A percentile compares a stretch with the other conserved stretches of the same genome.
Evolutionary conservation across 805 yeast species (phyloP).

Genomic region (Kurtzmaniella fragi): DNA sequence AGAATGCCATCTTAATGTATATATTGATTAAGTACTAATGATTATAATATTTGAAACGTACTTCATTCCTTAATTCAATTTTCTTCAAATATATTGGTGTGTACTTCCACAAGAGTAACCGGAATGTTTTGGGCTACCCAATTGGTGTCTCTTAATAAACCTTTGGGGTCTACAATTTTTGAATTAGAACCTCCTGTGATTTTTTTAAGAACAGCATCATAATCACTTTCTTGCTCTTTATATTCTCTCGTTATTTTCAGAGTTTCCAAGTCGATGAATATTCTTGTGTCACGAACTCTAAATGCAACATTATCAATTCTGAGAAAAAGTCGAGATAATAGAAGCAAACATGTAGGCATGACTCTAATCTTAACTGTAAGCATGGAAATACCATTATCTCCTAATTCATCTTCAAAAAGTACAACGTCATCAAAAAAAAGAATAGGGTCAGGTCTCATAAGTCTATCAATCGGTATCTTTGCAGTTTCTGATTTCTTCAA

Average conservation of each 20-base stretch:
- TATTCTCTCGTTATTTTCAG: slow-evolving; percentile 69
- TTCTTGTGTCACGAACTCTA: slow-evolving; percentile 77
- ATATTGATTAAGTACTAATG: not conserved
- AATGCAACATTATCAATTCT: slow-evolving; percentile 88
- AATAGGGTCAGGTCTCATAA: slow-evolving; percentile 77
- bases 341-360: slow-evolving; percentile 73
- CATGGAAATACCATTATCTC: slow-evolving; percentile 89
- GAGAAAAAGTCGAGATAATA: slow-evolving; percentile 73
- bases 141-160: slow-evolving; percentile 63
- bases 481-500: slow-evolving; percentile 8
- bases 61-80: not conserved
- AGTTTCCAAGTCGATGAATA: slow-evolving; percentile 71
- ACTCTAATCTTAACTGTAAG: slow-evolving; percentile 78
- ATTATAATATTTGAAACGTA: not conserved
- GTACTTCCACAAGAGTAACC: slow-evolving; percentile 31
- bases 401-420: slow-evolving; percentile 90
- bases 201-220: slow-evolving; percentile 25
- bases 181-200: slow-evolving; percentile 16
- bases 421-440: slow-evolving; percentile 84
- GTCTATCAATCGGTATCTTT: slow-evolving; percentile 63
- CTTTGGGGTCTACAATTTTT: slow-evolving; percentile 31
- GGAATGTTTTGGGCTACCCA: slow-evolving; percentile 65
- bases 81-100: slow-evolving; percentile 8
- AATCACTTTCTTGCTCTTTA: slow-evolving; percentile 49
- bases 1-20: too few species aligned